phyloP scores from a whole-genome alignment of 805 yeast species.

The Naumovozyma baii region DNA sequence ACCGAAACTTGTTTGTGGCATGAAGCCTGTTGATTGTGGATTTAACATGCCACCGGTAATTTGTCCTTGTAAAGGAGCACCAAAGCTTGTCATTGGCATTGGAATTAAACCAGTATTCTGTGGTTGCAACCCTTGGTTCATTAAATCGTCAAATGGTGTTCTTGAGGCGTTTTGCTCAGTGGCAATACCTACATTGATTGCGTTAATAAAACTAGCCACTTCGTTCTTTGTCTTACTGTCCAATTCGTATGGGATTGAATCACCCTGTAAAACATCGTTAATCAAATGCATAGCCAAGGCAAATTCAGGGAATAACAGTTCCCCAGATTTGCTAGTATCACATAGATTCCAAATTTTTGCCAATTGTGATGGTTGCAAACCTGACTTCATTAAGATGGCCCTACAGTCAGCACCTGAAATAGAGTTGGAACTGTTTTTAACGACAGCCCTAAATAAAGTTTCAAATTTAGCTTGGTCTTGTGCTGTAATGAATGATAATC shows the following conservation, averaged over 20 bases:
- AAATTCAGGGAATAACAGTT: constrained; percentile 85
- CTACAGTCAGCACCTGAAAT: constrained; percentile 68
- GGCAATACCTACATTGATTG: constrained; percentile 69
- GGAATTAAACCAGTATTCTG: constrained; percentile 34
- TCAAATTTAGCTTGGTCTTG: constrained; percentile 83
- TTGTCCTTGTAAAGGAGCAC: constrained; percentile 16
- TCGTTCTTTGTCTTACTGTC: constrained; percentile 72
- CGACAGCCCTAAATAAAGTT: constrained; percentile 70
- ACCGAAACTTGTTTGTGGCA: constrained; percentile 31
- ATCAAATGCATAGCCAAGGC: constrained; percentile 86
- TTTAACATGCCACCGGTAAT: constrained; percentile 16
- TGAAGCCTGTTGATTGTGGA: constrained; percentile 16
- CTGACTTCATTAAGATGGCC: constrained; percentile 69
- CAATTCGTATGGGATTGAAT: constrained; percentile 59
- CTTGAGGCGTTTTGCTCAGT: constrained; percentile 31
- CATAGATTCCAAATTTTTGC: constrained; percentile 86
- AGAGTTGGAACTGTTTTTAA: constrained; percentile 41
- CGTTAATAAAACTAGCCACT: constrained; percentile 82
- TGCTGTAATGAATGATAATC: constrained; percentile 76
- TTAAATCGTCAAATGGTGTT: constrained; percentile 35
- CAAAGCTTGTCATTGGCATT: constrained; percentile 31
- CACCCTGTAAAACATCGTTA: constrained; percentile 67
- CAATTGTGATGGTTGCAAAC: constrained; percentile 60
- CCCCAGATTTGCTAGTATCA: constrained; percentile 82
- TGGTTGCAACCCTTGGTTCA: constrained; percentile 25